Conservation (phyloP, 2,329 filamentous ascomycete species). For the Mollisia scopiformis region DNA sequence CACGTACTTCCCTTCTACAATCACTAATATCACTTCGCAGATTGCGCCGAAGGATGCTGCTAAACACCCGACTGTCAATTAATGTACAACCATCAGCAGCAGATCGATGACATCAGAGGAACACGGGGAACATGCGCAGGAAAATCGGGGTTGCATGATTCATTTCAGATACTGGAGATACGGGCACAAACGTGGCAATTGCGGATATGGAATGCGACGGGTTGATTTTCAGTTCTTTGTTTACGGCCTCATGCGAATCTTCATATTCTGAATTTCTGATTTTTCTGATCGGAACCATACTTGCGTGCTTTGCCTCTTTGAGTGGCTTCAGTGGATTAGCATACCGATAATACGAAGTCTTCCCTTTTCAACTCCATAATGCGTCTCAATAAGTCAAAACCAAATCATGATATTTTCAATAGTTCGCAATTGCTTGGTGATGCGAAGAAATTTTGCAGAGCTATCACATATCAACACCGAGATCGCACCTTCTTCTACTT, state of each 20-base stretch:
- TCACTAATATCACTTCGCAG: slow-evolving; percentile 19
- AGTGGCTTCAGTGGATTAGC: background rate
- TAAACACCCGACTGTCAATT: slow-evolving; percentile 16
- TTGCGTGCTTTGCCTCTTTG: background rate
- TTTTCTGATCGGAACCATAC: background rate
- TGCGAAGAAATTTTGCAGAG: too few species aligned
- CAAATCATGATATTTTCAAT: too few species aligned
- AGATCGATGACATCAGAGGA: background rate
- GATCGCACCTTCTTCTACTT: too few species aligned
- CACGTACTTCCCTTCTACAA: background rate
- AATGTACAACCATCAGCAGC: background rate
- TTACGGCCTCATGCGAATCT: background rate
- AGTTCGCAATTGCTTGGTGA: too few species aligned
- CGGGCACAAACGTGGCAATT: background rate
- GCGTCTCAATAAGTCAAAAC: too few species aligned
- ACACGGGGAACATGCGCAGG: background rate
- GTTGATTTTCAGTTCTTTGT: background rate
- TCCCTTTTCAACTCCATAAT: too few species aligned
- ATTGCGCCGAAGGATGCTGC: slow-evolving; percentile 35
- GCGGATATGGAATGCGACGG: background rate
- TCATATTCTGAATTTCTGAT: background rate
- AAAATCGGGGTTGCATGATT: background rate
- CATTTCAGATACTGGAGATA: background rate
- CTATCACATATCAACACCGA: too few species aligned
- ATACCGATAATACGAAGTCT: background rate